Percentiles rank a stretch among this genome's conserved stretches.
Conservation (phyloP, 495 filamentous ascomycete genomes). For the Elasticomyces elasticus region DNA sequence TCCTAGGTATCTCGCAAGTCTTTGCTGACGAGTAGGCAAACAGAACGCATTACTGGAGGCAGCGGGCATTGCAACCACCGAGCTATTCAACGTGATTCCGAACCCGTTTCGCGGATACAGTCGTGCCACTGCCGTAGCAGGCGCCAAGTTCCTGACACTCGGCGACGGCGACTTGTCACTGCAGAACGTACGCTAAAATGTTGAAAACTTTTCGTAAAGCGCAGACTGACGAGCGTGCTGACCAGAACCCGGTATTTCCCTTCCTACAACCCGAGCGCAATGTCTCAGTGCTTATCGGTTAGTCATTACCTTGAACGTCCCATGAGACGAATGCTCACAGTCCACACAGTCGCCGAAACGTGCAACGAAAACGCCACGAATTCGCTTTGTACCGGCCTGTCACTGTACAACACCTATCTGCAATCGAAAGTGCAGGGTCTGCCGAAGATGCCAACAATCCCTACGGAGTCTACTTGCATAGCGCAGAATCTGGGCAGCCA, state of each 20-base stretch:
- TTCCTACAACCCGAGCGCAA: constrained; percentile 29
- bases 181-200: background rate
- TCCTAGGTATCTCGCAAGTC: background rate
- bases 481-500: constrained; percentile 30
- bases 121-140: background rate
- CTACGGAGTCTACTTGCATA: constrained; percentile 28
- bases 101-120: background rate
- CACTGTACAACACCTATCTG: constrained; percentile 34
- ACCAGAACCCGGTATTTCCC: constrained; percentile 40
- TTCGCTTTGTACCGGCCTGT: constrained; percentile 5
- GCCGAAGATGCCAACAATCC: constrained; percentile 37
- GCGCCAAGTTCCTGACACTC: background rate
- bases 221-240: constrained; percentile 18
- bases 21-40: background rate
- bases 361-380: constrained; percentile 34
- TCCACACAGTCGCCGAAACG: constrained; percentile 37
- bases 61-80: background rate
- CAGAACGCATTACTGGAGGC: background rate
- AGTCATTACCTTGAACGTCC: too few species aligned
- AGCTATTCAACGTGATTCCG: background rate
- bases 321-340: too few species aligned
- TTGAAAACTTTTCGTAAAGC: background rate
- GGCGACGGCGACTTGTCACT: background rate
- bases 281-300: constrained; percentile 37
- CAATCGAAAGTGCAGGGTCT: constrained; percentile 26